phyloP scores from a whole-genome alignment of 2,329 filamentous ascomycete species.

The Fusarium poae region DNA sequence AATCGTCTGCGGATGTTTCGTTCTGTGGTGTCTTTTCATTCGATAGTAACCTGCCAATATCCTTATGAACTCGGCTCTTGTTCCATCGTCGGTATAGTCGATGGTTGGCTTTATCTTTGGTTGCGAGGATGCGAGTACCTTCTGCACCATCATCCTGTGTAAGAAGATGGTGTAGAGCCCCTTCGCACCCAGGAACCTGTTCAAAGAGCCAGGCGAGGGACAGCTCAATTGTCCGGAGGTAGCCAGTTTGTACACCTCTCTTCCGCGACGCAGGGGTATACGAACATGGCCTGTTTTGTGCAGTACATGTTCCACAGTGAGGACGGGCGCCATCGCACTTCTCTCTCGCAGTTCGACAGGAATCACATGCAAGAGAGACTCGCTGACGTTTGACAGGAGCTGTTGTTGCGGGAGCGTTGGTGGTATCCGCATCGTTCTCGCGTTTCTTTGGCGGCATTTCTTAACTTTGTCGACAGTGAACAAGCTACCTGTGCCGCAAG shows the following conservation, averaged over 20 bases:
- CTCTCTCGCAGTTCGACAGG: slow-evolving; percentile 75
- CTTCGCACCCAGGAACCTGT: slow-evolving; percentile 70
- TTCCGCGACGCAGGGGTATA: slow-evolving; percentile 82
- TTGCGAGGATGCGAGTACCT: slow-evolving; percentile 60
- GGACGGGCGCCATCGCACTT: slow-evolving; percentile 80
- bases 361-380: slow-evolving; percentile 77
- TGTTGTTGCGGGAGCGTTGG: slow-evolving; percentile 42
- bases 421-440: slow-evolving; percentile 48
- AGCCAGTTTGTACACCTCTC: slow-evolving; percentile 82
- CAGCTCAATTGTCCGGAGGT: slow-evolving; percentile 79
- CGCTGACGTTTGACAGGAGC: slow-evolving; percentile 68
- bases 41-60: slow-evolving; percentile 73
- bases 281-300: slow-evolving; percentile 74
- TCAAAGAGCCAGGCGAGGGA: slow-evolving; percentile 76
- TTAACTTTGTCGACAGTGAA: slow-evolving; percentile 33
- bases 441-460: slow-evolving; percentile 58
- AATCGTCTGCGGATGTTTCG: slow-evolving; percentile 54
- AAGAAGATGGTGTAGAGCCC: slow-evolving; percentile 67
- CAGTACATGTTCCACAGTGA: slow-evolving; percentile 74
- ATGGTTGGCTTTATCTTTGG: slow-evolving; percentile 67
- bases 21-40: slow-evolving; percentile 53
- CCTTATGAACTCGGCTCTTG: slow-evolving; percentile 70
- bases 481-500: slow-evolving; percentile 44
- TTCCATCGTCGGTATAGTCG: slow-evolving; percentile 73
- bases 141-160: slow-evolving; percentile 59